A percentile compares a stretch with the other conserved stretches of the same genome.
Evolutionary conservation across 2,329 filamentous ascomycete genomes (phyloP).

Genomic region (Sordariomycetes sp.): DNA sequence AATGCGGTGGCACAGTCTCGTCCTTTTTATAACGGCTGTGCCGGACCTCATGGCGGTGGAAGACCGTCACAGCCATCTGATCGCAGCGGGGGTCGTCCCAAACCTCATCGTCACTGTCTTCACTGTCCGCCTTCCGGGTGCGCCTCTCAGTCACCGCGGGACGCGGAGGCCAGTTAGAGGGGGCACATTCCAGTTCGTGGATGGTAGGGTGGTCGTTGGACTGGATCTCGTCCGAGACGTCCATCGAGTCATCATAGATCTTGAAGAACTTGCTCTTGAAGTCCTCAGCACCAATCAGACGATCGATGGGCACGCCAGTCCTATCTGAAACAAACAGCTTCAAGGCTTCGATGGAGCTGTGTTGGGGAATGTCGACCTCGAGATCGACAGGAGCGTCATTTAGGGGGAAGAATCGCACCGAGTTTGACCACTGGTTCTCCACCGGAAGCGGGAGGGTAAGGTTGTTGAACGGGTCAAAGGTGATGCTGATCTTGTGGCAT

Average conservation of each 20-base stretch:
- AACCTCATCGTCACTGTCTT: slow-evolving; percentile 33
- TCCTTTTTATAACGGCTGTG: slow-evolving; percentile 17
- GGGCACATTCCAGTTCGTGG: slow-evolving; percentile 65
- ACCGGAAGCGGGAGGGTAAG: slow-evolving; percentile 84
- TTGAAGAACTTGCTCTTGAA: slow-evolving; percentile 82
- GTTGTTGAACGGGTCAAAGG: slow-evolving; percentile 95
- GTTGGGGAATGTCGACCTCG: slow-evolving; percentile 70
- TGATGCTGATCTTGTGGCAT: slow-evolving; percentile 94
- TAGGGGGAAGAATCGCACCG: slow-evolving; percentile 68
- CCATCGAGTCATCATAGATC: slow-evolving; percentile 58
- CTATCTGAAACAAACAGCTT: slow-evolving; percentile 62
- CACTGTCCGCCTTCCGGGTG: slow-evolving; percentile 39
- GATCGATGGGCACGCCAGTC: slow-evolving; percentile 51
- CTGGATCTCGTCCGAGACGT: slow-evolving; percentile 63
- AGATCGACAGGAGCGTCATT: slow-evolving; percentile 61
- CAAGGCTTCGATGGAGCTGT: slow-evolving; percentile 55
- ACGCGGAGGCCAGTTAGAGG: slow-evolving; percentile 59
- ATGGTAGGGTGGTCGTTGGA: slow-evolving; percentile 56
- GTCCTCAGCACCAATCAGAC: slow-evolving; percentile 72
- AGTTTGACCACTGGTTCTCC: slow-evolving; percentile 68
- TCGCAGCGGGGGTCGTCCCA: slow-evolving; percentile 55
- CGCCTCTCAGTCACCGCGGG: slow-evolving; percentile 27
- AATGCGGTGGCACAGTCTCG: slow-evolving; percentile 43
- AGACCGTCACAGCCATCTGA: slow-evolving; percentile 58
- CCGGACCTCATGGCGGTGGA: slow-evolving; percentile 42